Percentiles rank a stretch among this genome's conserved stretches.
Conservation (phyloP, 306 rosid genomes). For the Corylus avellana region DNA sequence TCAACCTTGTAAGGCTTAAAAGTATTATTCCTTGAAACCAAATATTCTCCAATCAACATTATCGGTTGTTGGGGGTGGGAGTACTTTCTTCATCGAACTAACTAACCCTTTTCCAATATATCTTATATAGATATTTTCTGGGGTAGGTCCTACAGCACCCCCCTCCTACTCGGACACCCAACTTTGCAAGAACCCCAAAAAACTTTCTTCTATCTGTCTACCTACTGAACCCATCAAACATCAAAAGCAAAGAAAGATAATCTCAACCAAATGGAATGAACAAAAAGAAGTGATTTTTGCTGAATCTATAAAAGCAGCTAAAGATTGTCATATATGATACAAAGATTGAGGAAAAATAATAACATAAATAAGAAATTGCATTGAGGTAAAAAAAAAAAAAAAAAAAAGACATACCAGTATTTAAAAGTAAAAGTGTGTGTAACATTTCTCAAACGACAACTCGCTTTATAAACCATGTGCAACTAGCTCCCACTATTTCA, state of each 20-base stretch:
- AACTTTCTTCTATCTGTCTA: slow-evolving; percentile 17
- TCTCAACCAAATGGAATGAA: neutral
- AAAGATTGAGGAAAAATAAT: neutral
- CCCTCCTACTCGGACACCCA: slow-evolving; percentile 31
- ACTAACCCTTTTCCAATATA: slow-evolving; percentile 37
- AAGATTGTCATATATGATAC: neutral
- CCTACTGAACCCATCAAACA: slow-evolving; percentile 33
- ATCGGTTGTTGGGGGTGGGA: slow-evolving; percentile 45
- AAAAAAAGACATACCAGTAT: slow-evolving; percentile 47
- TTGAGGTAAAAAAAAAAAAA: neutral
- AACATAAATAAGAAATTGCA: neutral
- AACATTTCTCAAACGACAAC: no score
- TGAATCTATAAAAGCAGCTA: neutral
- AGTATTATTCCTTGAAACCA: neutral
- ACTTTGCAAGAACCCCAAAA: slow-evolving; percentile 30
- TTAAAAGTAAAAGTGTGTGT: no score
- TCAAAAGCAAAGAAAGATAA: slow-evolving; percentile 15
- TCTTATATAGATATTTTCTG: slow-evolving; percentile 23
- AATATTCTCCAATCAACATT: slow-evolving; percentile 11
- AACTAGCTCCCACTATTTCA: no score
- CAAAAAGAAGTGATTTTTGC: neutral
- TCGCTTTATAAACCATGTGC: no score
- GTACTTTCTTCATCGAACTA: slow-evolving; percentile 47
- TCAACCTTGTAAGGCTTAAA: slow-evolving; percentile 26
- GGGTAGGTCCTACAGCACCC: slow-evolving; percentile 53